phyloP scores from a whole-genome alignment of 352 stramenopile genomes.

The Globisporangium rhizosaccharum region DNA sequence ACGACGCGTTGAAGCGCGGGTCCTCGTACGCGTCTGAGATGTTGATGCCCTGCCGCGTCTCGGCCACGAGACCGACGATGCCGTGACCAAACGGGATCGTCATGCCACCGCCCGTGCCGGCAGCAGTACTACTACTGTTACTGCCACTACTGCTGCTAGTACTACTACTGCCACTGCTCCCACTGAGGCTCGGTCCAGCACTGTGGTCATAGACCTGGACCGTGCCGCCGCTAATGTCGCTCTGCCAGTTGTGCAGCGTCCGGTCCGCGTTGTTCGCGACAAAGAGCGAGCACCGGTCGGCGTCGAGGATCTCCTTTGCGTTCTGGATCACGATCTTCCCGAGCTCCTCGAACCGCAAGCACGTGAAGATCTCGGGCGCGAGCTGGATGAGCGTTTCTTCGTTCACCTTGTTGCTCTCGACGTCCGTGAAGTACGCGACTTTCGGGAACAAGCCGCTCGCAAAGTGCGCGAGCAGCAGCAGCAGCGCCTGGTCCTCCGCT shows the following conservation, averaged over 20 bases:
- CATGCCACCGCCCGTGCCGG: constrained; percentile 38
- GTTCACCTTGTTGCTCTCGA: constrained; percentile 79
- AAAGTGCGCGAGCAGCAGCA: constrained; percentile 54
- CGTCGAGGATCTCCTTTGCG: constrained; percentile 66
- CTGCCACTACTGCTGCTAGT: not conserved
- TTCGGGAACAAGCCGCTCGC: constrained; percentile 61
- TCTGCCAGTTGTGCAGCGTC: constrained; percentile 70
- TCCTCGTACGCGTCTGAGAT: constrained; percentile 73
- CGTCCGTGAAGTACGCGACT: constrained; percentile 70
- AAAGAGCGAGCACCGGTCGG: constrained; percentile 71
- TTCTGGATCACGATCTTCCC: constrained; percentile 76
- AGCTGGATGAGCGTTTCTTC: constrained; percentile 73
- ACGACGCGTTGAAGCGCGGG: constrained; percentile 71
- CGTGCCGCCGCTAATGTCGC: constrained; percentile 55
- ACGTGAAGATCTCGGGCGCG: constrained; percentile 74
- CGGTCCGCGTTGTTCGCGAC: constrained; percentile 46
- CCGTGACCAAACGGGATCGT: constrained; percentile 68
- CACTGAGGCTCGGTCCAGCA: not conserved
- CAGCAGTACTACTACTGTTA: constrained; percentile 12
- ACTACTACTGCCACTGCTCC: not conserved
- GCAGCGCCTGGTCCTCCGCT: constrained; percentile 43
- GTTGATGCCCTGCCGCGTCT: constrained; percentile 59
- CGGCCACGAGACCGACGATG: constrained; percentile 66
- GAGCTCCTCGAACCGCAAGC: constrained; percentile 71
- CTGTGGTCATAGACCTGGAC: constrained; percentile 39